These are phyloP conservation scores for Podospora comata DNA, from an alignment of 495 filamentous ascomycete species.

Conservation along the genomic window DNA sequence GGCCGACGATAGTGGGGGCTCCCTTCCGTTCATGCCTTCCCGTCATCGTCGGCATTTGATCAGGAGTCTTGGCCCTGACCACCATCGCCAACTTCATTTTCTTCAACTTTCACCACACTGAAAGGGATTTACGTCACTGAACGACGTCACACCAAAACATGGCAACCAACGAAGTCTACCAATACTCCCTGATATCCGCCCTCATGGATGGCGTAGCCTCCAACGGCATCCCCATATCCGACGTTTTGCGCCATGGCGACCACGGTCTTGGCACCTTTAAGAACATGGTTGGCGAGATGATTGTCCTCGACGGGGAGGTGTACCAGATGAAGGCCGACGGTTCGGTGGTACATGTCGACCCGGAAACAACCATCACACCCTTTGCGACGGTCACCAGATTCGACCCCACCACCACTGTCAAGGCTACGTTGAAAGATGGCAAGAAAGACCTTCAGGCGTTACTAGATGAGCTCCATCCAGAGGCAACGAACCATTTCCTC, in stretches of 20 bases:
- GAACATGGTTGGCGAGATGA: slow-evolving; percentile 50
- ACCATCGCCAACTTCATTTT: not conserved
- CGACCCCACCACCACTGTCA: slow-evolving; percentile 23
- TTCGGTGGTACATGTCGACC: slow-evolving; percentile 28
- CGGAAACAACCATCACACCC: slow-evolving; percentile 32
- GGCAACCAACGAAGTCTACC: slow-evolving; percentile 47
- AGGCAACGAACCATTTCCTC: slow-evolving; percentile 40
- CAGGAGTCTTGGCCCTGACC: not conserved
- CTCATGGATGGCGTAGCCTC: slow-evolving; percentile 52
- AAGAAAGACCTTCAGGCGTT: slow-evolving; percentile 39
- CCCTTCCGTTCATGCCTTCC: not conserved
- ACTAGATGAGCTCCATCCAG: slow-evolving; percentile 37
- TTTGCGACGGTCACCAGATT: slow-evolving; percentile 47
- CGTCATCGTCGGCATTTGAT: not conserved
- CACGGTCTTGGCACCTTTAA: slow-evolving; percentile 53
- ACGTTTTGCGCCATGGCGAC: slow-evolving; percentile 43
- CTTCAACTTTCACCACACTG: not conserved
- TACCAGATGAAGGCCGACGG: slow-evolving; percentile 49
- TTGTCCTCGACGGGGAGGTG: slow-evolving; percentile 45
- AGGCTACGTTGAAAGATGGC: slow-evolving; percentile 22
- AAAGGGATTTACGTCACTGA: not conserved
- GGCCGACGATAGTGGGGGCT: not conserved
- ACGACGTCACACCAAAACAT: slow-evolving; percentile 9
- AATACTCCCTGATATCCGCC: slow-evolving; percentile 50
- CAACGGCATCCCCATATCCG: slow-evolving; percentile 36